Conservation (phyloP, 1,284 basidiomycete genomes). For the Tilletia walkeri region DNA sequence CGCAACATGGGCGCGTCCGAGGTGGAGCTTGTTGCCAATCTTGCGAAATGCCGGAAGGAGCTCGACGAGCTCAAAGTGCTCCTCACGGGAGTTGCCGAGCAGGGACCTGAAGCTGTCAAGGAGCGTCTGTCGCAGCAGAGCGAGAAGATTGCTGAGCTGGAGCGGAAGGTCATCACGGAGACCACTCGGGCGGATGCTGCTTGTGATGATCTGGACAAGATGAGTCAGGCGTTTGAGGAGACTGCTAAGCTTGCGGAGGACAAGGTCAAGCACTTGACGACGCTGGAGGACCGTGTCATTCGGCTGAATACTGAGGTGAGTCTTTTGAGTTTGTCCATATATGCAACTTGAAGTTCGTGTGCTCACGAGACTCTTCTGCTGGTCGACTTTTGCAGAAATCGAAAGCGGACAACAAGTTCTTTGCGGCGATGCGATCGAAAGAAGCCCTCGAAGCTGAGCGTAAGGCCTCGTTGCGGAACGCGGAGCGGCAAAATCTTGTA, state of each 20-base stretch:
- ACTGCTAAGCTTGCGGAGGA: slow-evolving; percentile 78
- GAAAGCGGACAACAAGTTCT: slow-evolving; percentile 94
- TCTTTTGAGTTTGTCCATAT: slow-evolving; percentile 15
- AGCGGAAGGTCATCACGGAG: background rate
- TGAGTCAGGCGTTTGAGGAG: slow-evolving; percentile 65
- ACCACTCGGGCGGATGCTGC: slow-evolving; percentile 15
- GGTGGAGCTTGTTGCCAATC: background rate
- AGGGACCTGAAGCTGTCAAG: background rate
- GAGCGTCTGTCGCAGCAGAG: background rate
- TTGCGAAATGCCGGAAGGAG: background rate
- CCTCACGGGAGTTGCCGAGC: background rate
- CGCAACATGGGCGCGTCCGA: background rate
- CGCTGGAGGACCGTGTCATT: slow-evolving; percentile 72
- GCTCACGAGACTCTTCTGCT: too few species aligned
- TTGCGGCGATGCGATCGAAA: slow-evolving; percentile 81
- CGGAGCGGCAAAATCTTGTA: slow-evolving; percentile 76
- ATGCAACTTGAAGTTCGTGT: slow-evolving; percentile 59
- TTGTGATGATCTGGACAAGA: slow-evolving; percentile 7
- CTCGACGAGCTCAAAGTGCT: background rate
- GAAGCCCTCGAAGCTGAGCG: slow-evolving; percentile 77
- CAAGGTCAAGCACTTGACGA: slow-evolving; percentile 77
- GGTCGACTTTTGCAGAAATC: slow-evolving; percentile 65
- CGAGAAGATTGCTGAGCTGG: slow-evolving; percentile 8
- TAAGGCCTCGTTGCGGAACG: slow-evolving; percentile 66
- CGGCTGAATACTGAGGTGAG: slow-evolving; percentile 56